phyloP scores from a whole-genome alignment of 352 stramenopile species.

The Hyaloperonospora arabidopsidis region DNA sequence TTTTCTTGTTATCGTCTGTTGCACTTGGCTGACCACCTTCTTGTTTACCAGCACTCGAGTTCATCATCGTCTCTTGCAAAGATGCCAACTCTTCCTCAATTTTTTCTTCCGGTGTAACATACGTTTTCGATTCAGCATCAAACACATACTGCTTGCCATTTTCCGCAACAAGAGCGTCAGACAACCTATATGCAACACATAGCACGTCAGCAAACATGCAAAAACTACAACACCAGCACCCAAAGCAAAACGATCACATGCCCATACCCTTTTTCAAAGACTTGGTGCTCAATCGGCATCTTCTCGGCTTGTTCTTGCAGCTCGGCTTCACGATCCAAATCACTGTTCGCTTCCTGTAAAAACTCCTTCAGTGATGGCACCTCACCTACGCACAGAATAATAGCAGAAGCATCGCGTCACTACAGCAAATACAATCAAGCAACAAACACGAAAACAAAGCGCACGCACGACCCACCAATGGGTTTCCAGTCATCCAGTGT shows the following conservation, averaged over 20 bases:
- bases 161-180: conserved; percentile 48
- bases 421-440: no score
- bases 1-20: conserved; percentile 38
- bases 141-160: conserved; percentile 68
- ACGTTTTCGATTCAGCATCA: conserved; percentile 56
- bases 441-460: not conserved
- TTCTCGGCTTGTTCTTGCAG: conserved; percentile 35
- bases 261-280: conserved; percentile 46
- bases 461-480: conserved; percentile 27
- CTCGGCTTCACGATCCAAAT: conserved; percentile 46
- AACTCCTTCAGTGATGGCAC: conserved; percentile 58
- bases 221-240: not conserved
- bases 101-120: conserved; percentile 61
- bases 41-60: conserved; percentile 16
- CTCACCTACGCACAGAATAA: conserved; percentile 30
- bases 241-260: not conserved
- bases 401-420: no score
- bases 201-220: not conserved
- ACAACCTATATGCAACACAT: conserved; percentile 17
- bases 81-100: conserved; percentile 64
- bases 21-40: conserved; percentile 6
- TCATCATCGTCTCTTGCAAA: conserved; percentile 38
- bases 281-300: conserved; percentile 39
- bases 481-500: conserved; percentile 47
- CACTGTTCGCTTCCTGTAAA: conserved; percentile 58